A percentile compares a stretch with the other conserved stretches of the same genome.
Evolutionary conservation across 345 rosid genomes (phyloP).

Genomic region (Aquilaria malaccensis): DNA sequence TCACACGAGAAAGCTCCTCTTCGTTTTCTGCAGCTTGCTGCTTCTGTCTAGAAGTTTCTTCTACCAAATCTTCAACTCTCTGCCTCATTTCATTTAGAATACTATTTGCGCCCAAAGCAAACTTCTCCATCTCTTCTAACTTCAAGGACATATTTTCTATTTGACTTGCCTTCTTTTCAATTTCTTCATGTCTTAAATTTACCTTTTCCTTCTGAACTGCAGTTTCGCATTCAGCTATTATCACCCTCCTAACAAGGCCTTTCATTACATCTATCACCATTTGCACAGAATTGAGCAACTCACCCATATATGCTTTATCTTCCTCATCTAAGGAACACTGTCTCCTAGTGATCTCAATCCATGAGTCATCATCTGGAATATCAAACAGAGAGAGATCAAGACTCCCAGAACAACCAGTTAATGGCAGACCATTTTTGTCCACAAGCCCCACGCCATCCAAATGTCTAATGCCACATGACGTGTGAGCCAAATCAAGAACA

Average conservation of each 20-base stretch:
- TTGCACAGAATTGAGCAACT: conserved; percentile 56
- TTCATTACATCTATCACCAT: conserved; percentile 66
- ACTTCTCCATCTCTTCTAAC: conserved; percentile 70
- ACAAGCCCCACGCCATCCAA: conserved; percentile 47
- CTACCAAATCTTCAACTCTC: conserved; percentile 79
- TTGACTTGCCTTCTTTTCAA: conserved; percentile 52
- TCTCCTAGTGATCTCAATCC: conserved; percentile 33
- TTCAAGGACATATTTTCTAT: conserved; percentile 62
- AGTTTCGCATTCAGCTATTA: conserved; percentile 74
- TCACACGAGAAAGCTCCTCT: conserved; percentile 81
- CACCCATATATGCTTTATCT: conserved; percentile 49
- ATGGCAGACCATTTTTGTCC: conserved; percentile 43
- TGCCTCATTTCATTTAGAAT: conserved; percentile 62
- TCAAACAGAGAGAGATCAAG: conserved; percentile 43
- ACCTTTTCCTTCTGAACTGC: conserved; percentile 67
- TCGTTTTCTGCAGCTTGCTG: conserved; percentile 79
- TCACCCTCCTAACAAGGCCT: conserved; percentile 66
- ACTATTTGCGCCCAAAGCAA: conserved; percentile 55
- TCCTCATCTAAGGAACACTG: conserved; percentile 39
- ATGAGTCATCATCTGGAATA: conserved; percentile 38
- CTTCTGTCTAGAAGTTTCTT: conserved; percentile 71
- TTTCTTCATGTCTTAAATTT: conserved; percentile 54
- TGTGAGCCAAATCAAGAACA: conserved; percentile 49
- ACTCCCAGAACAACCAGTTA: conserved; percentile 41
- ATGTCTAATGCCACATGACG: conserved; percentile 46